A percentile compares a stretch with the other conserved stretches of the same genome.
These are phyloP conservation scores for Klebsormidium nitens DNA, from an alignment of 139 green algal species.

Conservation along the genomic window DNA sequence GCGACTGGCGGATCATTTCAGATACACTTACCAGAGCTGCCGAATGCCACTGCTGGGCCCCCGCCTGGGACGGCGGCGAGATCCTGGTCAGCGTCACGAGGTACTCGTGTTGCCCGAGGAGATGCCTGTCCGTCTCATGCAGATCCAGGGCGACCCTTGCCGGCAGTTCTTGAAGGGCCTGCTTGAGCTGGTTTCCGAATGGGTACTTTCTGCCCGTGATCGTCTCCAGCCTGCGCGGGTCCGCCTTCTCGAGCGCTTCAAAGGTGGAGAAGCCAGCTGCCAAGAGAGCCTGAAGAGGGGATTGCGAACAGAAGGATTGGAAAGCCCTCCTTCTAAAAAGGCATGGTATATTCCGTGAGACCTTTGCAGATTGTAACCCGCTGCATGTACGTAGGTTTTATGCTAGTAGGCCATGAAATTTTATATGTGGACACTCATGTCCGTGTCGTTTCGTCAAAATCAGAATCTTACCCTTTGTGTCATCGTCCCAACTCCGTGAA, in stretches of 20 bases:
- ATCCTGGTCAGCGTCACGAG: too few relatives aligned
- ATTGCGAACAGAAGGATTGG: not conserved
- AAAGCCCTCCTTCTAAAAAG: not conserved
- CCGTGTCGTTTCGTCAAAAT: not conserved
- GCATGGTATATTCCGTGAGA: not conserved
- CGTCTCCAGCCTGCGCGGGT: conserved; percentile 22
- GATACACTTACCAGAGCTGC: too few relatives aligned
- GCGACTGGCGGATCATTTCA: too few relatives aligned
- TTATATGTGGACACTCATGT: too few relatives aligned
- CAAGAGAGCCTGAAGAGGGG: conserved; percentile 15
- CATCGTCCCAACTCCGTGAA: conserved; percentile 12
- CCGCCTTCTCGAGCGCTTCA: not conserved
- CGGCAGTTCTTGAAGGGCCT: conserved; percentile 11
- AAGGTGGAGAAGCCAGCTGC: conserved; percentile 9
- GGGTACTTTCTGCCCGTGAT: conserved; percentile 29
- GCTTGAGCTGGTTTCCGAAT: conserved; percentile 30
- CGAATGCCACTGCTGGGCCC: too few relatives aligned
- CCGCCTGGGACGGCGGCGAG: too few relatives aligned
- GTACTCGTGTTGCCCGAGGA: too few relatives aligned
- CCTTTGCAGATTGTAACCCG: too few relatives aligned
- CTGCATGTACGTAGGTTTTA: too few relatives aligned
- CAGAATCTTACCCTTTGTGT: conserved; percentile 18
- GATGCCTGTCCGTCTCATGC: too few relatives aligned
- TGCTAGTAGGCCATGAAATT: too few relatives aligned
- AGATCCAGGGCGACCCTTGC: too few relatives aligned